Conservation (phyloP, 2,329 filamentous ascomycete genomes). For the Podosphaera fusca region DNA sequence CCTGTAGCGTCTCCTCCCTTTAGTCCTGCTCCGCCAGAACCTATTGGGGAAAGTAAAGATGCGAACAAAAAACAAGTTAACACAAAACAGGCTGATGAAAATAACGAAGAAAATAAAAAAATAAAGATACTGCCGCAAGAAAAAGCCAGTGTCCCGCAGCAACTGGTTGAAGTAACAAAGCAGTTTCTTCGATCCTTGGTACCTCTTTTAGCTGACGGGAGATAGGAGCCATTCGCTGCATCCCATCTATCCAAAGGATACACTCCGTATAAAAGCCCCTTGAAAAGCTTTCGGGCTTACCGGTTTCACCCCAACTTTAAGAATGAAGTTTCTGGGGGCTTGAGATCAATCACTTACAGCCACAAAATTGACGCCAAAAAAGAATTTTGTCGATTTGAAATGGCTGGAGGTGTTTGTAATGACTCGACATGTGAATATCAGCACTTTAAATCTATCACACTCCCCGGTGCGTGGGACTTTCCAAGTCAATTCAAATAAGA, state of each 20-base stretch:
- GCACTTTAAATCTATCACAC: slow-evolving; percentile 53
- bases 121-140: slow-evolving; percentile 4
- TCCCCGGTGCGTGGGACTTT: slow-evolving; percentile 44
- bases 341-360: slow-evolving; percentile 81
- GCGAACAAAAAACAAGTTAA: slow-evolving; percentile 4
- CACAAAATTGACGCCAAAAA: slow-evolving; percentile 61
- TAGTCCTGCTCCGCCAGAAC: slow-evolving; percentile 19
- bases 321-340: slow-evolving; percentile 46
- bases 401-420: slow-evolving; percentile 46
- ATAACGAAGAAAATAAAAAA: slow-evolving; percentile 7
- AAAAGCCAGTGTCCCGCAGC: slow-evolving; percentile 5
- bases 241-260: slow-evolving; percentile 5
- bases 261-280: slow-evolving; percentile 58
- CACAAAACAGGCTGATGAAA: slow-evolving; percentile 12
- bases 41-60: slow-evolving; percentile 9
- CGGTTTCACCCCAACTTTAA: slow-evolving; percentile 67
- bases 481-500: neutral
- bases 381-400: slow-evolving; percentile 55
- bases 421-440: slow-evolving; percentile 51
- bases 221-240: neutral
- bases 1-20: slow-evolving; percentile 19
- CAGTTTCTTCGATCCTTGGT: slow-evolving; percentile 3
- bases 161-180: slow-evolving; percentile 11
- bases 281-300: slow-evolving; percentile 66
- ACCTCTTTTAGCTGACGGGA: slow-evolving; percentile 7